A percentile compares a stretch with the other conserved stretches of the same genome.
Conservation (phyloP, 2,329 filamentous ascomycete genomes). For the Cryphonectria japonica region DNA sequence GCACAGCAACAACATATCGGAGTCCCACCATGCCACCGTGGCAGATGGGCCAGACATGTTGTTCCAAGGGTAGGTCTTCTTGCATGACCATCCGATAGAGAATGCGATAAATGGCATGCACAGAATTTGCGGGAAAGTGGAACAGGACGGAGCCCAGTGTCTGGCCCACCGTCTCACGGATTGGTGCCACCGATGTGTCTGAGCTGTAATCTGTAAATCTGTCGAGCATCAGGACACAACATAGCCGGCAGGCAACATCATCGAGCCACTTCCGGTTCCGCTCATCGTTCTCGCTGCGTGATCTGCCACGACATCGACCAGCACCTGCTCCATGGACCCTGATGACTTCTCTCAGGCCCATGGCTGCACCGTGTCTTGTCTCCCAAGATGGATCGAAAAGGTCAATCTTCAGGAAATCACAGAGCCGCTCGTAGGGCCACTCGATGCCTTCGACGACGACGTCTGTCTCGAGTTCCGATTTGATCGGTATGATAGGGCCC, state of each 20-base stretch:
- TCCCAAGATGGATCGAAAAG: slow-evolving; percentile 95
- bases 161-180: slow-evolving; percentile 93
- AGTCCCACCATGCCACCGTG: slow-evolving; percentile 98
- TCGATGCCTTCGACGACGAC: slow-evolving; percentile 76
- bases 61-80: slow-evolving; percentile 73
- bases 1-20: slow-evolving; percentile 91
- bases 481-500: slow-evolving; percentile 77
- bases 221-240: slow-evolving; percentile 96
- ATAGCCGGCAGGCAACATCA: slow-evolving; percentile 91
- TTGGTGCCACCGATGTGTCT: slow-evolving; percentile 94
- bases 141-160: slow-evolving; percentile 87
- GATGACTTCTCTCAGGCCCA: slow-evolving; percentile 89
- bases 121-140: slow-evolving; percentile 77
- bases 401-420: slow-evolving; percentile 91
- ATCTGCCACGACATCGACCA: slow-evolving; percentile 74
- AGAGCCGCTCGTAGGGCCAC: slow-evolving; percentile 94
- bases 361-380: slow-evolving; percentile 91
- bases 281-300: slow-evolving; percentile 72
- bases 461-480: slow-evolving; percentile 82
- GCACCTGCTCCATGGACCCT: slow-evolving; percentile 90
- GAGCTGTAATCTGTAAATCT: slow-evolving; percentile 97
- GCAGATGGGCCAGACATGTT: slow-evolving; percentile 88
- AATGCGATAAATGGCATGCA: slow-evolving; percentile 82
- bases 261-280: slow-evolving; percentile 88
- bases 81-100: slow-evolving; percentile 93